Conservation (phyloP, 1,284 basidiomycete genomes). For the Ganoderma meredithae region DNA sequence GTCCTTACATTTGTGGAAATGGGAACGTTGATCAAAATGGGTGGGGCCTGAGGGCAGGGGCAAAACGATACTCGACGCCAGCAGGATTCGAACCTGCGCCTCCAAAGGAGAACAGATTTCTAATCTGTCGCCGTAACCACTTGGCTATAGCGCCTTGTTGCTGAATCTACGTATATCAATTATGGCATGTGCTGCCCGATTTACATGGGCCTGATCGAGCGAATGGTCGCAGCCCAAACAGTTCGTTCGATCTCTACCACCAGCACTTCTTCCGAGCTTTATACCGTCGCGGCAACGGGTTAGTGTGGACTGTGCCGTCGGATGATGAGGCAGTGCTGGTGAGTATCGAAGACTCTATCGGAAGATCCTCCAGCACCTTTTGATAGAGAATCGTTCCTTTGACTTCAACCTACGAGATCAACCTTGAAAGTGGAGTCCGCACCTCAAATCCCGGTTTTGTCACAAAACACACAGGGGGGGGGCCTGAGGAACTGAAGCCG, state of each 20-base stretch:
- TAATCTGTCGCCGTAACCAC: conserved; percentile 69
- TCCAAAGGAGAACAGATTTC: conserved; percentile 66
- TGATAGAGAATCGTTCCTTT: neutral
- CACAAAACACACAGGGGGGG: neutral
- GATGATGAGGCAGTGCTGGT: neutral
- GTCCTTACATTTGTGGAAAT: no score
- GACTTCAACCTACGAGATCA: neutral
- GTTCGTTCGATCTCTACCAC: no score
- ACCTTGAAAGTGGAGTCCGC: no score
- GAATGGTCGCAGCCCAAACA: no score
- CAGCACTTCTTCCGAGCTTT: neutral
- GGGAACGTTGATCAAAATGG: neutral
- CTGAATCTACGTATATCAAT: no score
- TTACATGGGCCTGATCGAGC: no score
- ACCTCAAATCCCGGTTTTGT: neutral
- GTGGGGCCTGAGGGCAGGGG: neutral
- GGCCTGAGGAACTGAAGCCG: neutral
- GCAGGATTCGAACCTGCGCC: conserved; percentile 78
- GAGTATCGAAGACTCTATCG: neutral
- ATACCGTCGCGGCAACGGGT: neutral
- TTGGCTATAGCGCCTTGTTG: conserved; percentile 55
- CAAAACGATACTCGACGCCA: conserved; percentile 54
- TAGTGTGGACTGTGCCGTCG: no score
- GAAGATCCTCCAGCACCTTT: neutral
- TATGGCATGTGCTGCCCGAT: no score